These are phyloP conservation scores for Colletotrichum limetticola DNA, from an alignment of 2,329 filamentous ascomycete genomes.

Conservation along the genomic window DNA sequence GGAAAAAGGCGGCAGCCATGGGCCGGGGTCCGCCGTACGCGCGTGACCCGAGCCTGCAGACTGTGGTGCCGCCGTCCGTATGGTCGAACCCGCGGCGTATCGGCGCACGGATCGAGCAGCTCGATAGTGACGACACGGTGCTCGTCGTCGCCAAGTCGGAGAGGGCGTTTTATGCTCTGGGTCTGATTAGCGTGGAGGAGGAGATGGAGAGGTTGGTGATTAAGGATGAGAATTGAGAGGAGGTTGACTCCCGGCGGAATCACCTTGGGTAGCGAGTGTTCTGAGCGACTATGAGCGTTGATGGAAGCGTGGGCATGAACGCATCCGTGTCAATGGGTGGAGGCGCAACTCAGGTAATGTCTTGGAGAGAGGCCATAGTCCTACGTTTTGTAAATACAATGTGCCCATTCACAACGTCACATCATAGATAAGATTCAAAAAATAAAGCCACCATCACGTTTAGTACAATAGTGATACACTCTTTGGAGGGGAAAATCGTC, in stretches of 20 bases:
- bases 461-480: constrained; percentile 35
- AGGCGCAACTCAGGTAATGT: background rate
- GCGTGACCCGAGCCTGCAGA: constrained; percentile 53
- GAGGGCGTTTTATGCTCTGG: constrained; percentile 79
- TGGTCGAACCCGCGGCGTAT: constrained; percentile 63
- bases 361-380: background rate
- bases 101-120: constrained; percentile 61
- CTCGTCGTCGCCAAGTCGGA: constrained; percentile 72
- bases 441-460: constrained; percentile 25
- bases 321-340: background rate
- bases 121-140: constrained; percentile 52
- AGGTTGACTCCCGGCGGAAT: background rate
- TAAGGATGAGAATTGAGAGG: constrained; percentile 46
- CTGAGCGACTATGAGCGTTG: background rate
- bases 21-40: constrained; percentile 82
- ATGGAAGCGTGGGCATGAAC: background rate
- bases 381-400: constrained; percentile 1
- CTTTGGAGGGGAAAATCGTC: constrained; percentile 9
- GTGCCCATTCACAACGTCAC: background rate
- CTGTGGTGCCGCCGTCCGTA: constrained; percentile 50
- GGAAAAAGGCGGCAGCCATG: constrained; percentile 79
- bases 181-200: constrained; percentile 80
- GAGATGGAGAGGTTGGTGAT: constrained; percentile 75
- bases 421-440: background rate
- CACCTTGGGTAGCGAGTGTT: background rate